Evolutionary conservation across 192 early-diverging fungal species (phyloP).

Genomic region (Entophlyctis luteolus): DNA sequence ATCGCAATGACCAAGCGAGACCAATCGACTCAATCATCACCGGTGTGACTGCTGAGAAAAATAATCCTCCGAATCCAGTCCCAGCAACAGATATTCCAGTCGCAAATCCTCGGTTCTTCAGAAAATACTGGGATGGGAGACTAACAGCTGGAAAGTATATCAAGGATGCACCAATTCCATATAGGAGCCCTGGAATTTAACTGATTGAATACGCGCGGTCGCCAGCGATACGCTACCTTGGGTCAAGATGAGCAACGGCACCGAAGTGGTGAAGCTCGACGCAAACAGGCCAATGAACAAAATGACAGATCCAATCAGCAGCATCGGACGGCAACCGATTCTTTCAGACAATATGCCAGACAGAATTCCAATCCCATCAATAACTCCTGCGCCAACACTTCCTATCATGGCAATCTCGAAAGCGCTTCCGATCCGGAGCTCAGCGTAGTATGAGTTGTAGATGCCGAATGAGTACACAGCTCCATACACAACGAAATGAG

Average conservation of each 20-base stretch:
- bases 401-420: conserved; percentile 14
- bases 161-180: conserved; percentile 67
- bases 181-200: conserved; percentile 64
- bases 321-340: conserved; percentile 49
- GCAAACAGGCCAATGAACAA: conserved; percentile 29
- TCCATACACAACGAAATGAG: conserved; percentile 10
- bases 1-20: conserved; percentile 62
- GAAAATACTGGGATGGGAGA: conserved; percentile 69
- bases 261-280: conserved; percentile 9
- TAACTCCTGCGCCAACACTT: not conserved
- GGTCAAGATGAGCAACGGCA: conserved; percentile 2
- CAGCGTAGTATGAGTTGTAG: conserved; percentile 4
- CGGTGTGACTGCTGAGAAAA: conserved; percentile 57
- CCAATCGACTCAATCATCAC: conserved; percentile 58
- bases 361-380: not conserved
- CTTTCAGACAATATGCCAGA: conserved; percentile 28
- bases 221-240: no score
- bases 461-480: conserved; percentile 1
- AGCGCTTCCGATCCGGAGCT: conserved; percentile 2
- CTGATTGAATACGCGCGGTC: conserved; percentile 61
- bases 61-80: conserved; percentile 65
- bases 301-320: conserved; percentile 45
- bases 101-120: conserved; percentile 60
- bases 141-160: conserved; percentile 62
- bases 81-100: conserved; percentile 71